Evolutionary conservation across 352 stramenopile genomes (phyloP).

Genomic region (Phytopythium sindhum): DNA sequence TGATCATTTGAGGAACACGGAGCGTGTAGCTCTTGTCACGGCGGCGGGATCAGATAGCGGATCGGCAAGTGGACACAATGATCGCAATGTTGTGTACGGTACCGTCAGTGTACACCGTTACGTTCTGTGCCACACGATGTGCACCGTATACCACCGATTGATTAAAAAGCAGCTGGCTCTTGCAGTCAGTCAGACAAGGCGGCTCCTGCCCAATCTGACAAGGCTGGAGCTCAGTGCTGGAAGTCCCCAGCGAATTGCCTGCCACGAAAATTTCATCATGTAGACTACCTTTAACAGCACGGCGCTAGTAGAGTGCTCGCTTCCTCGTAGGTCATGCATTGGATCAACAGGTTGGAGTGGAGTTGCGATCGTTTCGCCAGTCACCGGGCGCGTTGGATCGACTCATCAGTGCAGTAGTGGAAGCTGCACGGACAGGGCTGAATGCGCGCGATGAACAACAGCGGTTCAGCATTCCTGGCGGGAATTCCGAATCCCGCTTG

Average conservation of each 20-base stretch:
- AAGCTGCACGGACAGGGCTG: neutral
- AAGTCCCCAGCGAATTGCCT: no score
- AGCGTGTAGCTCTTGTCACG: no score
- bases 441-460: neutral
- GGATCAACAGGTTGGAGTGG: neutral
- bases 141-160: neutral
- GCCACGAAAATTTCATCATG: no score
- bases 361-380: neutral
- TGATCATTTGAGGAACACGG: no score
- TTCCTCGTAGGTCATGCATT: neutral
- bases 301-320: neutral
- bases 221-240: conserved; percentile 4
- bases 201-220: conserved; percentile 4
- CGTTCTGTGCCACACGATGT: neutral
- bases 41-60: neutral
- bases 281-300: no score
- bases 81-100: neutral
- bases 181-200: neutral
- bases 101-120: no score
- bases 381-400: no score
- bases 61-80: neutral
- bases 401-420: no score
- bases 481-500: neutral
- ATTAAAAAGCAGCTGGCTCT: neutral
- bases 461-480: neutral